Base-by-base conservation (phyloP, 2,329 filamentous ascomycete species). In the Fonsecaea monophora region DNA sequence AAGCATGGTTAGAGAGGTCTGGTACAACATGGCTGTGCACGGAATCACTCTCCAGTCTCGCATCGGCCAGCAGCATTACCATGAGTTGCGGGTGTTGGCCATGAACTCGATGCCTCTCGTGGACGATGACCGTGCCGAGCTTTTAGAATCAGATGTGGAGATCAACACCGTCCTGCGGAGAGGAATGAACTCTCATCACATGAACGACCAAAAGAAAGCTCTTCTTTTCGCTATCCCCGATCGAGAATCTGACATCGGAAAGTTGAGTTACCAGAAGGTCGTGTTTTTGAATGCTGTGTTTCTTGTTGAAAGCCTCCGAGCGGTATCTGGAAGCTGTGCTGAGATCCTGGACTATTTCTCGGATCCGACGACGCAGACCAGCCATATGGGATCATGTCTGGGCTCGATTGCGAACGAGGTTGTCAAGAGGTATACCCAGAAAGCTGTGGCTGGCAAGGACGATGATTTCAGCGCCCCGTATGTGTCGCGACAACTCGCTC, bases 11-110 rank as follows among this genome's bases (percentile, higher is more conserved):
- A 89, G 94, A 60, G 94, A 99, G 82, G 92, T 92, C 4, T 99
- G 95, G 95, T 98, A 97, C 81, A 99, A 99, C 74, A 92, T 98
- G 69, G 92, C 94, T 25, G 91, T 97, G 0, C 95, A 99, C 77
- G 95, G 94, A 4, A 96, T 98, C 76, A 90, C 89, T 9, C 84
- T 90, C 10, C 86, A 86, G 15, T 94, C 92, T 0, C 86, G 89
- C 15, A 86, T 91, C 62, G 91, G 90, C 18, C 90, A 89, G 75
- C 86, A 87, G 71, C 88, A 96, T 73, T 79, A 89, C 58, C 85
- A 90, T 65, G 93, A 97, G 75, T 84, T 99, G 21, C 88, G 91
- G 30, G 84, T 92, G 40, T 89, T 99, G 76, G 94, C 96, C 1
- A 87, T 92, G 60, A 89, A 97, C 78, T 97, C 94, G 12, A 89